phyloP scores from a whole-genome alignment of 73 alveolate genomes.

The Paramecium sonneborni region DNA sequence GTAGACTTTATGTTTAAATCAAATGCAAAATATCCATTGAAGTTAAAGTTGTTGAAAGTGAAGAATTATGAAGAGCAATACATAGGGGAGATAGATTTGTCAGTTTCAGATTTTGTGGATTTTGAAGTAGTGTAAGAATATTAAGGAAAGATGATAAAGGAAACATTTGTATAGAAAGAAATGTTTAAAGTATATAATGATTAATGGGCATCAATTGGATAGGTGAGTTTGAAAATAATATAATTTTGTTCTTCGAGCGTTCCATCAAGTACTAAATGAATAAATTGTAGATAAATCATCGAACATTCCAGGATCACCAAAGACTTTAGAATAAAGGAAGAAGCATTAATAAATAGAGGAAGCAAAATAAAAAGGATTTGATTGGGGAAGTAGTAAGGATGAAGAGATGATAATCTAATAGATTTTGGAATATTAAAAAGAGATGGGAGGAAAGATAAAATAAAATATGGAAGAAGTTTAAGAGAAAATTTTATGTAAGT shows the following conservation, averaged over 20 bases:
- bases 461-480: neutral
- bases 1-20: conserved; percentile 50
- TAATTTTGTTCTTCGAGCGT: conserved; percentile 47
- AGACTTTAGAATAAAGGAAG: neutral
- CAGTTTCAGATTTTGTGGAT: conserved; percentile 44
- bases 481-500: neutral
- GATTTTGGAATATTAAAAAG: neutral
- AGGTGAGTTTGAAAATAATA: conserved; percentile 48
- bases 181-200: conserved; percentile 43
- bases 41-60: conserved; percentile 24
- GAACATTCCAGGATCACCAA: conserved; percentile 54
- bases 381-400: conserved; percentile 33
- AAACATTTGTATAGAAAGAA: conserved; percentile 51
- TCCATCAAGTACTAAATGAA: conserved; percentile 18
- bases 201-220: conserved; percentile 21
- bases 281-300: conserved; percentile 20
- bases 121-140: conserved; percentile 41
- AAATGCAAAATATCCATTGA: conserved; percentile 35
- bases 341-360: conserved; percentile 31
- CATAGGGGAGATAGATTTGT: conserved; percentile 45
- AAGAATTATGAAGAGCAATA: conserved; percentile 43
- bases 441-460: neutral
- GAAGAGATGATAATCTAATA: conserved; percentile 1
- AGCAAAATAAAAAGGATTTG: neutral
- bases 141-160: conserved; percentile 29